Evolutionary conservation across 345 rosid species (phyloP), one percentile per base, ranked within the genome.

Genomic region (Populus pruinosa): DNA sequence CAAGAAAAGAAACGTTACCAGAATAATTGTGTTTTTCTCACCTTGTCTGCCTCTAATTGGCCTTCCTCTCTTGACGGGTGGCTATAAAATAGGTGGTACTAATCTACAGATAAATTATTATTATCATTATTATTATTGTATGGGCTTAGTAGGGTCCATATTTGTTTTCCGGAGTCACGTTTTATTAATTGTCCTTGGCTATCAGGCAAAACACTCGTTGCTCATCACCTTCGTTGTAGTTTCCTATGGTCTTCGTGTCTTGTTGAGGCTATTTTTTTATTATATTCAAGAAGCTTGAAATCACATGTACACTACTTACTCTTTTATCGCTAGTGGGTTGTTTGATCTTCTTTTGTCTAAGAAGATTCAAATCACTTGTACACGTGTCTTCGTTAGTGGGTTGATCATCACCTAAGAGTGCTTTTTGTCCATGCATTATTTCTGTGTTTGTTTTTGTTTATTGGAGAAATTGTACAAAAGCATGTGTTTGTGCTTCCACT

Each of bases 221-320:
- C 43, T n/a, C 50, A 47, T 71, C 50, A n/a, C 25, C 73, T 77
- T 79, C 70, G 62, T 66, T 7, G 59, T 69, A 59, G 64, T 61
- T 82, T 83, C 81, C 70, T 70, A 27, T 38, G 73, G 63, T 62
- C 72, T 29, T 17, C 14, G 3, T 63, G 38, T 38, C 36, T 35
- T 14, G 5, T 17, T 56, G 33, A 11, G 69, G 75, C 66, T 69
- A n/a, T 68, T 77, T 56, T 76, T 77, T 7, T 65, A 44, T 59
- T 23, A n/a, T 23, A 59, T 71, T 31, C 74, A 7, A 49, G 44
- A 29, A 53, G 38, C 4, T 71, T 65, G 38, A 64, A 38, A 33
- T 9, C 35, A 50, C 67, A 36, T 75, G 76, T 70, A 29, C 8
- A 5, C 77, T 10, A 0, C 63, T 10, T 6, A 20, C 23, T 53